Percentiles rank a stretch among this genome's conserved stretches.
Conservation (phyloP, 441 rosid species). For the Gossypium gossypioides region DNA sequence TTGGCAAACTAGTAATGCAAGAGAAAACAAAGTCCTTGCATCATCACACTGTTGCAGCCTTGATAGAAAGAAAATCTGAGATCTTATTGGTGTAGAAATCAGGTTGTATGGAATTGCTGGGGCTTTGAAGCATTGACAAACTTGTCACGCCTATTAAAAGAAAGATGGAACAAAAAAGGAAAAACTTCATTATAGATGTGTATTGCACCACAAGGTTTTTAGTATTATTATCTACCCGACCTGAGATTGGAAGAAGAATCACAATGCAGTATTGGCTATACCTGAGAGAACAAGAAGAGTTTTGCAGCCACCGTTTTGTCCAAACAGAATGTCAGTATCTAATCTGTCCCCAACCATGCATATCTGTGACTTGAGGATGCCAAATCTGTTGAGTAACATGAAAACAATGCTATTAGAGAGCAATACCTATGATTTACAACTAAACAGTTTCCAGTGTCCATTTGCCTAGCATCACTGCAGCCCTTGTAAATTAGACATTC, state of each 20-base stretch:
- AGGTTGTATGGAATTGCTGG: conserved; percentile 54
- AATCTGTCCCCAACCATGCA: conserved; percentile 81
- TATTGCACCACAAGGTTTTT: neutral
- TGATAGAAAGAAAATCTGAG: conserved; percentile 59
- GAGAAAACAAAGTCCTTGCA: neutral
- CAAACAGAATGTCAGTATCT: conserved; percentile 65
- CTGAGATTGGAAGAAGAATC: neutral
- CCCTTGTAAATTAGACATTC: neutral
- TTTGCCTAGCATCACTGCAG: neutral
- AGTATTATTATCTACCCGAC: neutral
- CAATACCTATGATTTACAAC: neutral
- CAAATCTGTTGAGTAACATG: conserved; percentile 42
- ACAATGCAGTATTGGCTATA: conserved; percentile 10
- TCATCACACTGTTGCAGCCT: conserved; percentile 49
- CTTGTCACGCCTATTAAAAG: conserved; percentile 47
- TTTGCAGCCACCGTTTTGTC: conserved; percentile 69
- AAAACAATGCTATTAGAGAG: neutral
- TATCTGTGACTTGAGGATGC: conserved; percentile 63
- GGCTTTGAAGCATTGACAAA: conserved; percentile 57
- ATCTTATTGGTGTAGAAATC: conserved; percentile 66
- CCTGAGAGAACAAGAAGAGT: conserved; percentile 73
- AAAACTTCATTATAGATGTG: neutral
- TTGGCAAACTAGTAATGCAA: neutral
- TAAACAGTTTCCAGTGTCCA: neutral
- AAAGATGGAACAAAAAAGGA: neutral